These are phyloP conservation scores for Hemisphaericaspora nanyangensis DNA, from an alignment of 805 yeast genomes.

Conservation along the genomic window DNA sequence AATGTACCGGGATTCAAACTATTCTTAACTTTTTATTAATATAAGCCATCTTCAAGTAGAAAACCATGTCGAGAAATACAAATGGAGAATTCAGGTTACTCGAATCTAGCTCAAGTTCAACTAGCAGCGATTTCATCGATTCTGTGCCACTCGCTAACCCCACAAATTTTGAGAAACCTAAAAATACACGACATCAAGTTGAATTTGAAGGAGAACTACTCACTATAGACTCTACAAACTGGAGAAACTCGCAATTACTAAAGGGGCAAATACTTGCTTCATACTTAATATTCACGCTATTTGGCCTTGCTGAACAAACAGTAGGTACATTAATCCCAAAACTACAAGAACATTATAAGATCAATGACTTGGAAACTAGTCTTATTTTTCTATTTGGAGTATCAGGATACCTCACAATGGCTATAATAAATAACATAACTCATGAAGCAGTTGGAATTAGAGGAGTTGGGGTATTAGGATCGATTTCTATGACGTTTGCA, in stretches of 20 bases:
- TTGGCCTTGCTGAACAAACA: constrained; percentile 60
- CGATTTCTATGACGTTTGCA: constrained; percentile 28
- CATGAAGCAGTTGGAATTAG: constrained; percentile 45
- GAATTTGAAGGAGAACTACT: constrained; percentile 24
- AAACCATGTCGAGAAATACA: no score
- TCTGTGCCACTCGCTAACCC: no score
- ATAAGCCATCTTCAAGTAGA: no score
- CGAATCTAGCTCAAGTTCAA: no score
- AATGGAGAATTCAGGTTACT: no score
- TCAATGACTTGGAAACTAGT: constrained; percentile 47
- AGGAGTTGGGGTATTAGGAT: constrained; percentile 40
- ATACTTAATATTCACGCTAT: constrained; percentile 37
- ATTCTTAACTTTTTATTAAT: no score
- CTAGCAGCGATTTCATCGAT: no score
- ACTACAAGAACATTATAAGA: constrained; percentile 42
- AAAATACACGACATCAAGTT: constrained; percentile 9
- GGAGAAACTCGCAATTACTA: constrained; percentile 33
- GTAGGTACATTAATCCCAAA: constrained; percentile 57
- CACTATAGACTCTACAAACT: constrained; percentile 36
- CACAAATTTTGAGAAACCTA: no score
- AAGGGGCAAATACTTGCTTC: constrained; percentile 41
- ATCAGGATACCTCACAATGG: constrained; percentile 52
- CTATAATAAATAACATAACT: constrained; percentile 41
- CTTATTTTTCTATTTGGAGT: constrained; percentile 50
- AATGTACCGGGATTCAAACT: no score